Percentiles rank a stretch among this genome's conserved stretches.
phyloP scores from a whole-genome alignment of 2,329 filamentous ascomycete species.

The Microthyrium microscopicum region DNA sequence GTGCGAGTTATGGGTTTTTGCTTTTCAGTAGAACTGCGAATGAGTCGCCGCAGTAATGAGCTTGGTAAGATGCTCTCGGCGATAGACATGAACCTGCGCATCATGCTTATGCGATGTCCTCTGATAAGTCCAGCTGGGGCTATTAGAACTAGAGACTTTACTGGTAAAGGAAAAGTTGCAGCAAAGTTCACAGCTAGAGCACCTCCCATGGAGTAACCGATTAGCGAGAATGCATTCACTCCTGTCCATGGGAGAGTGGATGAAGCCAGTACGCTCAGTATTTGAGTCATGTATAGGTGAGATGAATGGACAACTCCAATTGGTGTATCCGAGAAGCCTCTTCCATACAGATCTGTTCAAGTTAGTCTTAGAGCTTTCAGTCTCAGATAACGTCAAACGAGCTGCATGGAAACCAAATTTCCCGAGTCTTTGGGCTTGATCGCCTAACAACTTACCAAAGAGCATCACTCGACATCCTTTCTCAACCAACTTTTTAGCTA shows the following conservation, averaged over 20 bases:
- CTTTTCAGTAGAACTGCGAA: no score
- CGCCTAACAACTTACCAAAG: constrained; percentile 41
- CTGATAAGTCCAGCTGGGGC: constrained; percentile 66
- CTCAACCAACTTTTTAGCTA: constrained; percentile 48
- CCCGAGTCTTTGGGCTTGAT: no score
- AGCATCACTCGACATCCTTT: constrained; percentile 62
- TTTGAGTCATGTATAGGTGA: constrained; percentile 56
- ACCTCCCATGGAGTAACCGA: constrained; percentile 70
- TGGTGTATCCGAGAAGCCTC: constrained; percentile 58
- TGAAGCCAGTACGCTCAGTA: constrained; percentile 52
- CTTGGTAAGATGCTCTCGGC: constrained; percentile 19
- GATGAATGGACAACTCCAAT: constrained; percentile 51
- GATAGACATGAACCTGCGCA: constrained; percentile 45
- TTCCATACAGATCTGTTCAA: constrained; percentile 48
- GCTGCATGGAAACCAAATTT: no score
- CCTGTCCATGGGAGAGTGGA: constrained; percentile 54
- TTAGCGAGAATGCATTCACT: constrained; percentile 42
- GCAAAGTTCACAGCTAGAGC: constrained; percentile 56
- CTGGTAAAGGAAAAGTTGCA: constrained; percentile 48
- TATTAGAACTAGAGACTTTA: constrained; percentile 56
- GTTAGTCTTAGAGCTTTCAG: constrained; percentile 7
- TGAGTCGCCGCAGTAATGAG: no score
- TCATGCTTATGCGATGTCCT: constrained; percentile 41
- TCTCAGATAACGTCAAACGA: no score
- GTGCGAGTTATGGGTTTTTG: no score